These are phyloP conservation scores for Fusarium multiceps DNA, from an alignment of 2,329 filamentous ascomycete species.

Conservation along the genomic window DNA sequence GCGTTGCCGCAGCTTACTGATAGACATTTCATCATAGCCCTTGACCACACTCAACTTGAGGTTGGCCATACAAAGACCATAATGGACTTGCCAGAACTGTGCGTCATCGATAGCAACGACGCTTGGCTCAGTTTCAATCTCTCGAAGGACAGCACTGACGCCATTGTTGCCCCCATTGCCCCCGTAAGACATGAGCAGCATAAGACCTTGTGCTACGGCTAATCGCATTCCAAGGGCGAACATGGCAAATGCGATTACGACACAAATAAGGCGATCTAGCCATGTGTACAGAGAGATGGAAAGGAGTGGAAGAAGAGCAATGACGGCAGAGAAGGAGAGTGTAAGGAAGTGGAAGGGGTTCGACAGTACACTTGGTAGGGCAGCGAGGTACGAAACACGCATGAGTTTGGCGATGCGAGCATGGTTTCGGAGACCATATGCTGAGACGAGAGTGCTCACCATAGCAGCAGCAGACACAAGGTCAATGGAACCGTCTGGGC, in stretches of 20 bases:
- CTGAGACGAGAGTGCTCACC: slow-evolving; percentile 83
- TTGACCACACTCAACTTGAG: slow-evolving; percentile 78
- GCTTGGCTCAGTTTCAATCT: slow-evolving; percentile 83
- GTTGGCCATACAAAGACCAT: slow-evolving; percentile 95
- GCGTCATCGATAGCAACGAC: slow-evolving; percentile 87
- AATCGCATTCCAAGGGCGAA: slow-evolving; percentile 85
- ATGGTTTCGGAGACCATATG: slow-evolving; percentile 89
- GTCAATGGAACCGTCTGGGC: slow-evolving; percentile 82
- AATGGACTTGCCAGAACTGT: slow-evolving; percentile 98
- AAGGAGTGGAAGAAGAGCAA: slow-evolving; percentile 84
- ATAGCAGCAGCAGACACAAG: slow-evolving; percentile 85
- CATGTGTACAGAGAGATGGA: slow-evolving; percentile 83
- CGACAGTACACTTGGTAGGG: slow-evolving; percentile 85
- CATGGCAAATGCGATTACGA: slow-evolving; percentile 87
- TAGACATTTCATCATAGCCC: slow-evolving; percentile 74
- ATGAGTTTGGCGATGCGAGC: slow-evolving; percentile 91
- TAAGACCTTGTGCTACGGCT: slow-evolving; percentile 86
- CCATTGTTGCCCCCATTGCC: slow-evolving; percentile 55
- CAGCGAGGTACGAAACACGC: slow-evolving; percentile 84
- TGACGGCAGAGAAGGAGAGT: slow-evolving; percentile 82
- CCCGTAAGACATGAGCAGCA: slow-evolving; percentile 92
- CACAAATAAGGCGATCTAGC: slow-evolving; percentile 85
- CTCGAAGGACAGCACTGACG: slow-evolving; percentile 80
- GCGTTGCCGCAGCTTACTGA: slow-evolving; percentile 79
- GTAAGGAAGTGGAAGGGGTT: slow-evolving; percentile 97